Conservation (phyloP, 345 rosid genomes). For the Hibiscus tridactylites region DNA sequence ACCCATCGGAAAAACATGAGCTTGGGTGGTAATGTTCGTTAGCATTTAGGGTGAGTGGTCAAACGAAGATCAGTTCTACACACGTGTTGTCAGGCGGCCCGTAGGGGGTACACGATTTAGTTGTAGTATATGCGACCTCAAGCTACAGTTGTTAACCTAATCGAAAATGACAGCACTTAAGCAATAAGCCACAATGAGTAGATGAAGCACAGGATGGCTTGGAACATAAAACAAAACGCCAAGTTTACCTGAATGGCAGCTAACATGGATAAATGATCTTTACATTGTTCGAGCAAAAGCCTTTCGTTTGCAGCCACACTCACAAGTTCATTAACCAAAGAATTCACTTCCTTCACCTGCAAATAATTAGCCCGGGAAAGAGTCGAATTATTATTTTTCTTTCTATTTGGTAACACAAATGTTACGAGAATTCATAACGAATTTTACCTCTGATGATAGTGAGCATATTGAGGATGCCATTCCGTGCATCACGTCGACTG, state of each 20-base stretch:
- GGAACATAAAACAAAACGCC: background rate
- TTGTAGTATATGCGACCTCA: conserved; percentile 81
- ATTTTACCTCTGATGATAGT: conserved; percentile 51
- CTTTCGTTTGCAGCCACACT: conserved; percentile 58
- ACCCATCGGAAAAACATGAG: conserved; percentile 24
- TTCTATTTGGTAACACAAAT: background rate
- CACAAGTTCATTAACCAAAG: conserved; percentile 52
- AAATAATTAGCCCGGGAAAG: no score
- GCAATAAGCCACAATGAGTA: background rate
- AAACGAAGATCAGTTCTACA: conserved; percentile 58
- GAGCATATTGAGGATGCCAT: conserved; percentile 70
- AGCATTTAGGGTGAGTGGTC: conserved; percentile 55
- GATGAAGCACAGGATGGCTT: background rate
- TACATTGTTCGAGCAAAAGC: conserved; percentile 58
- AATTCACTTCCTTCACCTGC: conserved; percentile 70
- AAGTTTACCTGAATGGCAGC: conserved; percentile 67
- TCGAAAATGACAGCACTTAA: background rate
- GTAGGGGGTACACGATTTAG: conserved; percentile 39
- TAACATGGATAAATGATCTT: conserved; percentile 51
- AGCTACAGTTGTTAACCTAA: conserved; percentile 79
- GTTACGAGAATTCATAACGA: background rate
- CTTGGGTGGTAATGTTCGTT: conserved; percentile 30
- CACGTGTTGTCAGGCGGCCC: conserved; percentile 55
- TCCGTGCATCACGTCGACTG: conserved; percentile 77
- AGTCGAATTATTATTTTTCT: no score